Percentiles rank a stretch among this genome's conserved stretches.
Evolutionary conservation across 768 basidiomycete species (phyloP).

Genomic region (Heimioporus sp.): DNA sequence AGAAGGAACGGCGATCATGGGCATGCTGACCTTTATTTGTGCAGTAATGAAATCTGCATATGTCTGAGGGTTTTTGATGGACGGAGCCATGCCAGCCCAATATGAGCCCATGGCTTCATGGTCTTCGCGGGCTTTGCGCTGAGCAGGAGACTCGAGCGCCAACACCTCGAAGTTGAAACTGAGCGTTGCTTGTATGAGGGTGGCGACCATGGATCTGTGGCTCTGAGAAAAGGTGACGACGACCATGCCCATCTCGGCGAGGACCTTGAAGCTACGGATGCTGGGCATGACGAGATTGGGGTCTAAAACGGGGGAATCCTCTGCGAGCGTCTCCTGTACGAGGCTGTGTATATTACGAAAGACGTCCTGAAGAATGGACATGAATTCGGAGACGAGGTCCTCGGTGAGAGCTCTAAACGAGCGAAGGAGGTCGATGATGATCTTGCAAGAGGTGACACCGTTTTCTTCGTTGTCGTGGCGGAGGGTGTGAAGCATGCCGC

Average conservation of each 20-base stretch:
- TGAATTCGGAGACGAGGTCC: conserved; percentile 73
- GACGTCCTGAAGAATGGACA: conserved; percentile 75
- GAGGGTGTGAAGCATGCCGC: conserved; percentile 79
- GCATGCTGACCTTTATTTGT: conserved; percentile 75
- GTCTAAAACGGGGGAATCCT: conserved; percentile 56
- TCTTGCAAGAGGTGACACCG: conserved; percentile 86
- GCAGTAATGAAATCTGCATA: conserved; percentile 85
- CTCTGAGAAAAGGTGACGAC: conserved; percentile 89
- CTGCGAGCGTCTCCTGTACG: conserved; percentile 72
- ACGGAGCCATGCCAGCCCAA: conserved; percentile 80
- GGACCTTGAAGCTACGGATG: conserved; percentile 86
- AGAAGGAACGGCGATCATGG: background rate
- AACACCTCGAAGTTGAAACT: conserved; percentile 79
- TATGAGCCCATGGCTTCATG: conserved; percentile 78
- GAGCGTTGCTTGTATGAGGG: conserved; percentile 68
- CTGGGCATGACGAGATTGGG: conserved; percentile 61
- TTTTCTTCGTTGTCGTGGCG: conserved; percentile 96
- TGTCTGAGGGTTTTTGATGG: conserved; percentile 65
- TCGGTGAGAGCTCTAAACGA: conserved; percentile 71
- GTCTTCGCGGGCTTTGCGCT: conserved; percentile 72
- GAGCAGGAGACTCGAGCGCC: conserved; percentile 76
- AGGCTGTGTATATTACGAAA: conserved; percentile 72
- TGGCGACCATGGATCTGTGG: conserved; percentile 61
- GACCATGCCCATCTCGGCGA: conserved; percentile 91
- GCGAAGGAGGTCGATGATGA: conserved; percentile 84